Evolutionary conservation across 352 stramenopile genomes (phyloP), one percentile per base, ranked within the genome.

Genomic region (Phytopythium oedochilum): DNA sequence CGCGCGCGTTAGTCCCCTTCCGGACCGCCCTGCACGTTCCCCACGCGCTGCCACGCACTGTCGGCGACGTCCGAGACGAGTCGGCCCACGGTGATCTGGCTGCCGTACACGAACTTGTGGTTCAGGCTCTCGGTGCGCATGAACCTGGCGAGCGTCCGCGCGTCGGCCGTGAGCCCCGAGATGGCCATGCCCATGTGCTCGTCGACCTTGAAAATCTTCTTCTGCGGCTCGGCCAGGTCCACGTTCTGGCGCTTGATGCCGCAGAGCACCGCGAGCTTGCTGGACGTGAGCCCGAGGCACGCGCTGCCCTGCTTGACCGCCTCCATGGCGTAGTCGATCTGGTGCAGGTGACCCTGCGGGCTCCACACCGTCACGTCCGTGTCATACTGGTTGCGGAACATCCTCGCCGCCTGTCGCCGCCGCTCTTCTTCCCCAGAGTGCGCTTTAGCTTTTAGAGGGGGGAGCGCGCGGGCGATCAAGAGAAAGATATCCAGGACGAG

Each of bases 341-440:
- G 97, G 71, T 99, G 93, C 44, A 99, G 78, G 67, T 98, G 96
- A 36, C 97, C 97, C 83, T 99, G 96, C 29, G 97, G 97, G 75
- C 88, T 98, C 96, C 96, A 99, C 53, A 99, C 97, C 47, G 97
- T 99, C 70, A 99, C 97, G 75, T 99, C 97, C 57, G 97, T 99
- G 85, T 99, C 97, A 77, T 99, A 99, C 75, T 98, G 92, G 78
- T 99, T 99, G 61, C 96, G 89, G 78, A 99, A 99, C 97, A 99
- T 99, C 29, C 18, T 28, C 61, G 34, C 42, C 48, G 6, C 32
- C 7, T 28, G 31, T 55, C 42, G 10, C 39, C 25, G 18, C 28
- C 6, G 44, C 14, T 1, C 17, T 38, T 25, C 44, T 25, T 51
- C 28, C 28, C 9, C 36, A 20, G 26, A 36, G 44, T 45, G 7